phyloP scores from a whole-genome alignment of 2,329 filamentous ascomycete genomes.

The Aspergillus spinulosporus region DNA sequence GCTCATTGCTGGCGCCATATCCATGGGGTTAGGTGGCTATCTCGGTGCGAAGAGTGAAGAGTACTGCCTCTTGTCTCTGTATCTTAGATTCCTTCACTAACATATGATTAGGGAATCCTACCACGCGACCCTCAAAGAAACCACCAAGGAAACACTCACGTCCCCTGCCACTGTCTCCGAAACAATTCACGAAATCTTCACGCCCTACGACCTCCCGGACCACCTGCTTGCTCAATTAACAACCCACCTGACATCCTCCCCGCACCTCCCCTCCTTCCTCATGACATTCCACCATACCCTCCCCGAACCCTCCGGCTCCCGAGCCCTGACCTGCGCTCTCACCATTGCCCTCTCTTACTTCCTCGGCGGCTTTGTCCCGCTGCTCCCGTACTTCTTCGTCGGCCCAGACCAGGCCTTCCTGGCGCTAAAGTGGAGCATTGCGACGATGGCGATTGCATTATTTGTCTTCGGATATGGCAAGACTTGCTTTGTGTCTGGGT shows the following conservation, averaged over 20 bases:
- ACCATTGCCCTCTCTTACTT: slow-evolving; percentile 45
- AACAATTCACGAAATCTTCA: slow-evolving; percentile 41
- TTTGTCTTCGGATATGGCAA: slow-evolving; percentile 55
- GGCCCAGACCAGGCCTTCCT: slow-evolving; percentile 77
- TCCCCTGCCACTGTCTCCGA: slow-evolving; percentile 32
- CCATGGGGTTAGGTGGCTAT: slow-evolving; percentile 75
- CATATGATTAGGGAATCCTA: slow-evolving; percentile 38
- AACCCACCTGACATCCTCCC: slow-evolving; percentile 37
- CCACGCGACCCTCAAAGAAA: slow-evolving; percentile 40
- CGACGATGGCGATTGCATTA: slow-evolving; percentile 52
- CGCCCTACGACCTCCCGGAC: slow-evolving; percentile 40
- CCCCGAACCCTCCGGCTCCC: slow-evolving; percentile 40
- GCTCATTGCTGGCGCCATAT: slow-evolving; percentile 72
- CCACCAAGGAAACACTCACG: slow-evolving; percentile 32
- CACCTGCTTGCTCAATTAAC: slow-evolving; percentile 39
- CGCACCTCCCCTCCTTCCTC: slow-evolving; percentile 41
- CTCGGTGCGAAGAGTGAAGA: slow-evolving; percentile 59
- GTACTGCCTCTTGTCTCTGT: slow-evolving; percentile 18
- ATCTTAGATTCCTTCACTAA: neutral
- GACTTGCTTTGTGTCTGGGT: slow-evolving; percentile 43
- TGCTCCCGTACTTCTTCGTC: slow-evolving; percentile 62
- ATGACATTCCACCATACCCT: slow-evolving; percentile 47
- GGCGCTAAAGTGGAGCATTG: slow-evolving; percentile 60
- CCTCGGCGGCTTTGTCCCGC: slow-evolving; percentile 49
- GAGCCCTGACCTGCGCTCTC: slow-evolving; percentile 40